Conservation (phyloP, 805 yeast genomes). For the Nadsonia fulvescens region DNA sequence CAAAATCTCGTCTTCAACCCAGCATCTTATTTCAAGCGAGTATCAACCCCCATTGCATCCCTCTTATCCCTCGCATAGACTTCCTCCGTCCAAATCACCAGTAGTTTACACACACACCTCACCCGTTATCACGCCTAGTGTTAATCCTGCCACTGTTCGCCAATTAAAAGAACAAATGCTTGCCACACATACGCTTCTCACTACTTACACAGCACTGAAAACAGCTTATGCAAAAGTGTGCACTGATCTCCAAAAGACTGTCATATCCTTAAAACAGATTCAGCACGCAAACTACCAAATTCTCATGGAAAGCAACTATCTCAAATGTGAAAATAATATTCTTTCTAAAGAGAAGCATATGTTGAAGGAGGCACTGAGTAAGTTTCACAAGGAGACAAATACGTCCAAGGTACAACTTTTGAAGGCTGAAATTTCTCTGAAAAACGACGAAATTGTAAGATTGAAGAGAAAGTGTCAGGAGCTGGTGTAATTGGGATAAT, state of each 20-base stretch:
- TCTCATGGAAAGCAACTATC: not conserved
- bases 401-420: conserved; percentile 5
- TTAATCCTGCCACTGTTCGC: no score
- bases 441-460: conserved; percentile 5
- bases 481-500: no score
- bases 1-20: no score
- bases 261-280: conserved; percentile 3
- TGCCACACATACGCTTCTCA: conserved; percentile 12
- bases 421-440: conserved; percentile 3
- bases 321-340: not conserved
- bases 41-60: no score
- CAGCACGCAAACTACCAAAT: conserved; percentile 3
- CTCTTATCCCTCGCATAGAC: no score
- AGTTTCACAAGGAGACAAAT: conserved; percentile 5
- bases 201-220: conserved; percentile 14
- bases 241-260: conserved; percentile 6
- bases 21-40: no score
- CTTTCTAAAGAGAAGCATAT: conserved; percentile 5
- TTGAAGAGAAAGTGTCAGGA: conserved; percentile 6
- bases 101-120: no score
- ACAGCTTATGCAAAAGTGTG: conserved; percentile 14
- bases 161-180: conserved; percentile 11
- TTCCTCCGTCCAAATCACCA: no score
- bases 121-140: no score
- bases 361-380: conserved; percentile 5